Base-by-base conservation (phyloP, 371 early-diverging fungal species). In the Catenaria anguillulae region DNA sequence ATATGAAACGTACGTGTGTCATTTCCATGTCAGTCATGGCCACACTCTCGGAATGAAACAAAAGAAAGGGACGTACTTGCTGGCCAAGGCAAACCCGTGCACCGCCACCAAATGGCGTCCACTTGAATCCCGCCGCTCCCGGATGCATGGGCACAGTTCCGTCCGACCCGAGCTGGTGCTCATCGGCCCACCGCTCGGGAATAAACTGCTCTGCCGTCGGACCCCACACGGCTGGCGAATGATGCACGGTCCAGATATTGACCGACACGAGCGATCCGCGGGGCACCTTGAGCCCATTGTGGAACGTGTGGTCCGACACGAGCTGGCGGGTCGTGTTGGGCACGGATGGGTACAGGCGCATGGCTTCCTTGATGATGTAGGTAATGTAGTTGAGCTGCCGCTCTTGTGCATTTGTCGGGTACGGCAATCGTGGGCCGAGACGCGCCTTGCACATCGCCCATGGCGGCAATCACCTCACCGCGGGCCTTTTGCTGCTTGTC, bases 301-400 rank as follows among this genome's bases (percentile, higher is more conserved):
- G 68, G 15, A 69, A n/a, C 23, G 40, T 33, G 23, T 40, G 29
- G 19, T 33, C 36, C 15, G 64, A 61, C 10, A 65, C 43, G 2
- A 33, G 15, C 54, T 54, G 40, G 45, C 63, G 33, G 60, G 55
- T 40, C 36, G 58, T 33, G 70, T 65, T 60, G 26, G 75, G 70
- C 4, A 73, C 72, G 0, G 70, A 65, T 8, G 77, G 72, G 56
- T 70, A 71, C 62, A 73, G 64, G 12, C 81, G 70, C 65, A 79
- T 62, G 2, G 70, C 70, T 59, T 77, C 77, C 64, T 73, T 71
- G 61, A 75, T 68, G 43, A 61, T 71, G 4, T 21, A 21, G n/a
- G 46, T 46, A 21, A 46, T 3, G 46, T 46, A 46, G n/a, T 21
- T 21, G 6, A 46, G 24, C 33, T 73, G 59, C 6, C 64, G 61